A percentile compares a stretch with the other conserved stretches of the same genome.
These are phyloP conservation scores for Aureobasidium sp. DNA, from an alignment of 2,329 filamentous ascomycete genomes.

Conservation along the genomic window DNA sequence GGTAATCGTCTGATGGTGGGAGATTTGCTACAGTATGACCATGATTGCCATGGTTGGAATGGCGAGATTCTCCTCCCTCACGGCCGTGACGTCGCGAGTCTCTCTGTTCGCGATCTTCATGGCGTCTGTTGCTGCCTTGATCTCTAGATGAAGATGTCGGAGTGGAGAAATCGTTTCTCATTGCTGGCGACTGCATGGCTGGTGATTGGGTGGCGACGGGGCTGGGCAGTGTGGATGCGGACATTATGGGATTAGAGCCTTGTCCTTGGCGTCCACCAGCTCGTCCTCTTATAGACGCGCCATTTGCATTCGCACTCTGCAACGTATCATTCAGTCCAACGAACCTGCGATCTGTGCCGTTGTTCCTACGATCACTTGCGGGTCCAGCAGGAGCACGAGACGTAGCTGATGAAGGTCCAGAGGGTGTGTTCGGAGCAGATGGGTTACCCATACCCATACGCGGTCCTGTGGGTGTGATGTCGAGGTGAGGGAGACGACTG, in stretches of 20 bases:
- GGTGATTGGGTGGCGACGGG: background rate
- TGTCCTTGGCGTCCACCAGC: background rate
- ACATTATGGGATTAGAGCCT: background rate
- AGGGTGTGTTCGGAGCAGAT: constrained; percentile 18
- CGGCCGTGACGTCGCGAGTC: constrained; percentile 16
- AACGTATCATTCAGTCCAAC: constrained; percentile 20
- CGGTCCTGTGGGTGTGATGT: constrained; percentile 21
- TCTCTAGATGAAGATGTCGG: background rate
- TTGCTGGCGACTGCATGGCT: background rate
- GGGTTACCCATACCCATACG: constrained; percentile 24
- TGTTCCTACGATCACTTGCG: constrained; percentile 14
- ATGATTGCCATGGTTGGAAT: background rate
- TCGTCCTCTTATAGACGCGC: constrained; percentile 12
- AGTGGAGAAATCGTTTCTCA: background rate
- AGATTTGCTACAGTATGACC: background rate
- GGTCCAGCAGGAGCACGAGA: constrained; percentile 16
- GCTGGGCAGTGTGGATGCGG: background rate
- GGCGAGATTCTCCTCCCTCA: constrained; percentile 13
- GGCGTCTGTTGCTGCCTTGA: constrained; percentile 13
- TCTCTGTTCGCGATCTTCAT: constrained; percentile 18
- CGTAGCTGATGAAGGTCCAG: constrained; percentile 21
- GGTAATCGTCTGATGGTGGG: background rate
- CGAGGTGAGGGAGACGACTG: constrained; percentile 15
- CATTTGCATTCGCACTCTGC: constrained; percentile 5
- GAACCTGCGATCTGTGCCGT: constrained; percentile 21